phyloP scores from a whole-genome alignment of 2,329 filamentous ascomycete species.

The Cladosporium halotolerans region DNA sequence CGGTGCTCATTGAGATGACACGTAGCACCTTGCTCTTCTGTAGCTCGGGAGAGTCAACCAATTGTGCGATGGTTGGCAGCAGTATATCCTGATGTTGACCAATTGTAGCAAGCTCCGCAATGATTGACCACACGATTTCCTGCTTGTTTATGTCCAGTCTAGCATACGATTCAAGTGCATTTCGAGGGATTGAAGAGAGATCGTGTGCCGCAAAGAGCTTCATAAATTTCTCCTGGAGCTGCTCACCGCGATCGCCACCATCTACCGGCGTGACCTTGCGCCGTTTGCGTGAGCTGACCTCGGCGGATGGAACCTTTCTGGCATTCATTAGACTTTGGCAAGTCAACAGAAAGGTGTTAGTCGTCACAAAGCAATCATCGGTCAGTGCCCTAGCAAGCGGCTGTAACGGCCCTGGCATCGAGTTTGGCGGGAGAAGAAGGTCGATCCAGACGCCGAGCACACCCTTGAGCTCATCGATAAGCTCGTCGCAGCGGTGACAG shows the following conservation, averaged over 20 bases:
- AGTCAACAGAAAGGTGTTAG: neutral
- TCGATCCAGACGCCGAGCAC: neutral
- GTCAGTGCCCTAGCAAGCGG: neutral
- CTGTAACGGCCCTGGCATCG: neutral
- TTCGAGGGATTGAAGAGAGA: constrained; percentile 14
- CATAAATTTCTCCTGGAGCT: constrained; percentile 3
- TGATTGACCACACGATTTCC: constrained; percentile 20
- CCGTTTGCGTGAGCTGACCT: neutral
- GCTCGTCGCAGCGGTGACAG: constrained; percentile 14
- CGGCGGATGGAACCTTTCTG: neutral
- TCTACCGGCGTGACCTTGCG: neutral
- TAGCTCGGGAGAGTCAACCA: constrained; percentile 36
- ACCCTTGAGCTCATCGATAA: constrained; percentile 11
- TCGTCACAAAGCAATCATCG: neutral
- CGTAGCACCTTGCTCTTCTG: constrained; percentile 53
- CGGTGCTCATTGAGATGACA: constrained; percentile 63
- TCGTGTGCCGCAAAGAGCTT: constrained; percentile 17
- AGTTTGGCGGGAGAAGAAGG: neutral
- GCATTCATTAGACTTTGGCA: neutral
- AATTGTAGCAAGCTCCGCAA: constrained; percentile 18
- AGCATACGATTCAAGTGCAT: constrained; percentile 17
- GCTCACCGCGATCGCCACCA: neutral
- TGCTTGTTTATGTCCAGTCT: constrained; percentile 17
- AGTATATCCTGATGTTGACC: constrained; percentile 12
- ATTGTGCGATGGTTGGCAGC: constrained; percentile 13